Base-by-base conservation (phyloP, 108 stramenopile genomes). In the Cyclotella cryptica region DNA sequence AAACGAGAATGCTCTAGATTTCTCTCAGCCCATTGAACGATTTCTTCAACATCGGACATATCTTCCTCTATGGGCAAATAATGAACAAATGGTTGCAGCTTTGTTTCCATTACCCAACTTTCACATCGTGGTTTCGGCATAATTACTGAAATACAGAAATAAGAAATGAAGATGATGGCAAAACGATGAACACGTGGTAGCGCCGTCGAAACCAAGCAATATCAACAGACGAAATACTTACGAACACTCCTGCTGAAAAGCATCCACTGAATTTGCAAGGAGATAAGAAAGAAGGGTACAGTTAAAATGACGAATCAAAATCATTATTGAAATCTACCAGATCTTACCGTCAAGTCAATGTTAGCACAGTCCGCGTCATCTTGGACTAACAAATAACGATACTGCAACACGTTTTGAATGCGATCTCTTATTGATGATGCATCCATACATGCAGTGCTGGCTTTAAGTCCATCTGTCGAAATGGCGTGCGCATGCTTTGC, bases 51-150 rank as follows among this genome's bases (percentile, higher is more conserved):
- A 46, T 86, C 70, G 17, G 85, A 79, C 71, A 63, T 69, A 54
- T 79, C 78, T 3, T 28, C 21, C 49, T 83, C 58, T 17, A 86
- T 30, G 47, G 85, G 85, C 22, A 86, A 30, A 53, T 70, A 86
- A 65, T 86, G 85, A 14, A 83, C 85, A 66, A 79, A 83, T 17
- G 81, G 81, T 47, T 83, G 29, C 45, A 65, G 45, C 35, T 22
- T 65, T 27, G 45, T 45, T 65, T 65, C 64, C 93, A 96, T 91
- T 22, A 88, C 69, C 92, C 92, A 96, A 8, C 82, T 90, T 43
- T 81, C 78, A 43, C 64, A 69, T 10, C 43, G 63, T 41, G 64
- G 39, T 14, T 26, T 51, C 19, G 80, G 44, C 76, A 85, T 78
- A 5, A 85, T 39, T n/a, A 85, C 84, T 46, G 49, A 18, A 51